Base-by-base conservation (phyloP, 2,329 filamentous ascomycete genomes). In the Akanthomyces lecanii region DNA sequence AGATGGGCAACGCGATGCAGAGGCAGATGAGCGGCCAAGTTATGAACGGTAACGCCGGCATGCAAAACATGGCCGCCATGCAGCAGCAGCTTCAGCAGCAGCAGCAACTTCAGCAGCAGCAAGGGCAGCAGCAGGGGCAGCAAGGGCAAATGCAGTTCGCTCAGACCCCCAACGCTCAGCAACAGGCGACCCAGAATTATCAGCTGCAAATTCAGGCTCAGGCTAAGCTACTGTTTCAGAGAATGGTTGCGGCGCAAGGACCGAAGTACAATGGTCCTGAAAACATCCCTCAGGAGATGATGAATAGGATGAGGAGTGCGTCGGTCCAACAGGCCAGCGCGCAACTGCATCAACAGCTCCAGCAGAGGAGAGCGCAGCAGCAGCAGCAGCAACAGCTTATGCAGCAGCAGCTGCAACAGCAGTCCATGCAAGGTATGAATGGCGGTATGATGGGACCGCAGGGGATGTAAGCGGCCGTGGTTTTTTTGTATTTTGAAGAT, bases 361-460 rank as follows among this genome's bases (percentile, higher is more conserved):
- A 79, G 1, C 68, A 77, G 47, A 70, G 73, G 12, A 16, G 58
- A 54, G 50, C 48, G 1, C 58, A 61, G 12, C 69, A 67, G 67
- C 73, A 63, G 33, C 66, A 68, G 45, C 67, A 65, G 16, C 75
- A 77, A 33, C 71, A 73, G 55, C 69, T 72, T 56, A 67, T 75
- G 67, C 64, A 74, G 69, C 76, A 77, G 64, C 69, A 74, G 42
- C 69, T 71, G 56, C 76, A 79, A 66, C 75, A 79, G 66, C 73
- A 73, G 57, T 73, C 75, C 38, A 79, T 84, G 76, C 80, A 83
- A 64, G 79, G 79, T 7, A 83, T 84, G 76, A 83, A 85, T 78
- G 77, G 79, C 60, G 77, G 78, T 30, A 84, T 85, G 78, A 82
- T 82, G 80, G 78, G 78, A 14, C 75, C 76, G 23, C 79, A 82